Conservation (phyloP, 345 rosid genomes). For the Anacardium occidentale region DNA sequence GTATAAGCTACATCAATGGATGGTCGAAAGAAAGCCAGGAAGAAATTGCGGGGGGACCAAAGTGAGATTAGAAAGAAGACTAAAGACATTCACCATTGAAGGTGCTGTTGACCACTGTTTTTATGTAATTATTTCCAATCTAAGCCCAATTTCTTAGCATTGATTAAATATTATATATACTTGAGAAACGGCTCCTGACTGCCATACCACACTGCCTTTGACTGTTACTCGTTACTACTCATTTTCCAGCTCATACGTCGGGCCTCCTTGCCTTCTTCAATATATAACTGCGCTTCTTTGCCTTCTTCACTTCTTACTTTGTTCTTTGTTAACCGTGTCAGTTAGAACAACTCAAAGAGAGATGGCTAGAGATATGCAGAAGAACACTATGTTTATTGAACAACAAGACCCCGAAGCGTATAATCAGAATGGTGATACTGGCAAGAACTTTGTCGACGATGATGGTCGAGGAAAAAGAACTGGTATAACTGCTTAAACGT, state of each 20-base stretch:
- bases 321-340: not conserved
- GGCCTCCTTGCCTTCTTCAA: not conserved
- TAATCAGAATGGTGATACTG: slow-evolving; percentile 26
- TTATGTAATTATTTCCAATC: not conserved
- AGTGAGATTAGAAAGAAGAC: not conserved
- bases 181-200: slow-evolving; percentile 4
- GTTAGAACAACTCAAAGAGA: not conserved
- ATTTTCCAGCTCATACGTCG: not conserved
- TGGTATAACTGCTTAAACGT: slow-evolving; percentile 31
- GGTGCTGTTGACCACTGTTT: not conserved
- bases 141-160: too few relatives aligned
- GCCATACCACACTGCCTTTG: too few relatives aligned
- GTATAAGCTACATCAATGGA: not conserved
- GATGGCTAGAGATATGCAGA: slow-evolving; percentile 38
- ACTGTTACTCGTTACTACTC: not conserved
- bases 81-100: not conserved
- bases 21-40: not conserved
- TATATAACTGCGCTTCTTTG: not conserved
- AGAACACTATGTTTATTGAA: slow-evolving; percentile 38
- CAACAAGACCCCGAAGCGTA: slow-evolving; percentile 30
- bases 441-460: slow-evolving; percentile 56
- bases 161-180: not conserved
- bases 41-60: slow-evolving; percentile 11
- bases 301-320: not conserved
- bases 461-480: slow-evolving; percentile 71